Base-by-base conservation (phyloP, 768 basidiomycete genomes). In the Mycena olivaceomarginata region DNA sequence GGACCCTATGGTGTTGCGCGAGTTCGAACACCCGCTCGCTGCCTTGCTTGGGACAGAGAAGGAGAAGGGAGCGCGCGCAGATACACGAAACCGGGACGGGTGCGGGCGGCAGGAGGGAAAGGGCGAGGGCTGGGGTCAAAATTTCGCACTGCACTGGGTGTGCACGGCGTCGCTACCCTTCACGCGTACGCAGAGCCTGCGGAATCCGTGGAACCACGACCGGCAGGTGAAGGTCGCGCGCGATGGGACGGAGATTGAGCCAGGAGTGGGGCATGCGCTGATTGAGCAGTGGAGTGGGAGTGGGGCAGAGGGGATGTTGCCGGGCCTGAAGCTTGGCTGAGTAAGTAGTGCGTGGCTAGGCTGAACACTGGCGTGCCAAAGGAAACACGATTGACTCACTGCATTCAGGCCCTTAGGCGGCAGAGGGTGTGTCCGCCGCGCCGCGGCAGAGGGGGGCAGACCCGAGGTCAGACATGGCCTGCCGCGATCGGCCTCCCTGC, bases 131-230 rank as follows among this genome's bases (percentile, higher is more conserved):
- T 56, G 53, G 53, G 53, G 53, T 6, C 53, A 56, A 56, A 56
- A 22, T 3, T 98, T 99, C 90, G 90, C 90, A 74, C 86, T 98
- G 25, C 90, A 97, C 79, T 98, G 98, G 98, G 77, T 97, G 57
- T 91, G 90, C 78, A 94, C 92, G 0, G 86, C 90, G 15, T 88
- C 89, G 4, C 83, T 98, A 4, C 92, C 96, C 0, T 99, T 99
- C 85, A 86, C 88, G 77, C 91, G 91, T 60, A 94, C 94, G 40
- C 90, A 93, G 37, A 94, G 97, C 82, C 84, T 98, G 68, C 92
- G 96, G 57, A 99, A 99, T 83, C 94, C 94, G 2, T 99, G 97
- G 97, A 99, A 99, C 81, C 92, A 96, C 77, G 95, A 94, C 75
- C 87, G 92, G 62, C 93, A 95, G 81, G 90, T 95, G 60, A 95